Evolutionary conservation across 306 rosid species (phyloP), one percentile per base, ranked within the genome.

Genomic region (Oxytropis ochrocephala): DNA sequence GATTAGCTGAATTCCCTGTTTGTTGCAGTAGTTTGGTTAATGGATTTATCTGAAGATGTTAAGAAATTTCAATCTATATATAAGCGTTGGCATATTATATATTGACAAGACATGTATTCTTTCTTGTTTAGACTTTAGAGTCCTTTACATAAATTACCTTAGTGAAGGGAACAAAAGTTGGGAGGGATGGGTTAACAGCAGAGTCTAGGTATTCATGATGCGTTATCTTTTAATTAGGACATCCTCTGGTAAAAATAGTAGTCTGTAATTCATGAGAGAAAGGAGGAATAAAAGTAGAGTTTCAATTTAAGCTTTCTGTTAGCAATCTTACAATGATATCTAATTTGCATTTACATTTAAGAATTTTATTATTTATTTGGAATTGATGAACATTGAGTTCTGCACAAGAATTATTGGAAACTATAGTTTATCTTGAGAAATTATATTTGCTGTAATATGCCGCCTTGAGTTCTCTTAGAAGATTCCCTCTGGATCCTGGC

Each of bases 401-500:
- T 18, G 6, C 14, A 8, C 67, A 52, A 71, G 41, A 70, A 19
- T 24, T 63, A 60, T 11, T 36, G 60, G 47, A 70, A 77, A 63
- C 11, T 60, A 33, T 47, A 46, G 67, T 46, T 36, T 52, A 58
- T 49, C 44, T 48, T 39, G 39, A 49, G 47, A 11, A 38, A 51
- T 24, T 24, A 56, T 11, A 21, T 55, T 59, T 11, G 32, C 86
- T 94, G 81, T 96, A 94, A 84, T 89, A 90, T 67, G 92, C 86
- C 67, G 89, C 96, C 63, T 80, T 94, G 69, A 94, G 99, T 87
- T 89, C 96, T 81, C 76, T 94, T 78, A 85, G 97, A 84, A 88
- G 99, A 80, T 97, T 94, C 69, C 99, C 99, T 46, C 79, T 94
- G 55, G 99, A 94, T 88, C 99, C 99, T 24, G 99, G 99, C 73